Percentiles rank a stretch among this genome's conserved stretches.
phyloP scores from a whole-genome alignment of 495 filamentous ascomycete genomes.

The Lasiosphaeria ovina region DNA sequence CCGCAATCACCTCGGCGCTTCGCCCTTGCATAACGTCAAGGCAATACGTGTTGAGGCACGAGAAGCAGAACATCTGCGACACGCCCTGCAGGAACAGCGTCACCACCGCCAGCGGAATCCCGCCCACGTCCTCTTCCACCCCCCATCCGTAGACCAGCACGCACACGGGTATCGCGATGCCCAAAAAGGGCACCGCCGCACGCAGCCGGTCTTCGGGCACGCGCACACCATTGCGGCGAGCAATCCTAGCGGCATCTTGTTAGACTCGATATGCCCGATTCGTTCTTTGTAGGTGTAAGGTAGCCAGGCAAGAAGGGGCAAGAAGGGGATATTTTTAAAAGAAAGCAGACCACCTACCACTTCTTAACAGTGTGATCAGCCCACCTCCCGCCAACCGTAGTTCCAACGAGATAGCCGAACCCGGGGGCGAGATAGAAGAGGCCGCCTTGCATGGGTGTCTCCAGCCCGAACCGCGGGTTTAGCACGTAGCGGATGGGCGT shows the following conservation, averaged over 20 bases:
- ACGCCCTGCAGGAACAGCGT: conserved; percentile 71
- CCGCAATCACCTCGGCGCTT: conserved; percentile 67
- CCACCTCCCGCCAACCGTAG: conserved; percentile 69
- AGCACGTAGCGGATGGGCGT: conserved; percentile 74
- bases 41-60: conserved; percentile 71
- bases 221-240: conserved; percentile 38
- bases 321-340: background rate
- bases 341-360: conserved; percentile 32
- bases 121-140: conserved; percentile 63
- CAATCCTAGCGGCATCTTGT: conserved; percentile 33
- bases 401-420: conserved; percentile 66
- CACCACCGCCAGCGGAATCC: conserved; percentile 64
- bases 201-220: conserved; percentile 69
- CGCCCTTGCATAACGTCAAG: conserved; percentile 69
- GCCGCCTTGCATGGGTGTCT: conserved; percentile 62
- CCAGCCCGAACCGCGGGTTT: conserved; percentile 68
- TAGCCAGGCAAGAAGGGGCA: background rate
- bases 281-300: background rate
- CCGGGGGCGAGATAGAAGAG: conserved; percentile 76
- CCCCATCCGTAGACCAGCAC: conserved; percentile 73
- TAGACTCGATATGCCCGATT: background rate
- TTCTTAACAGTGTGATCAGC: conserved; percentile 64
- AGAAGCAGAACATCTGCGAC: conserved; percentile 71
- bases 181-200: conserved; percentile 58
- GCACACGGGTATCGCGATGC: conserved; percentile 59